These are phyloP conservation scores for Suillus tomentosus DNA, from an alignment of 768 basidiomycete species.

Conservation along the genomic window DNA sequence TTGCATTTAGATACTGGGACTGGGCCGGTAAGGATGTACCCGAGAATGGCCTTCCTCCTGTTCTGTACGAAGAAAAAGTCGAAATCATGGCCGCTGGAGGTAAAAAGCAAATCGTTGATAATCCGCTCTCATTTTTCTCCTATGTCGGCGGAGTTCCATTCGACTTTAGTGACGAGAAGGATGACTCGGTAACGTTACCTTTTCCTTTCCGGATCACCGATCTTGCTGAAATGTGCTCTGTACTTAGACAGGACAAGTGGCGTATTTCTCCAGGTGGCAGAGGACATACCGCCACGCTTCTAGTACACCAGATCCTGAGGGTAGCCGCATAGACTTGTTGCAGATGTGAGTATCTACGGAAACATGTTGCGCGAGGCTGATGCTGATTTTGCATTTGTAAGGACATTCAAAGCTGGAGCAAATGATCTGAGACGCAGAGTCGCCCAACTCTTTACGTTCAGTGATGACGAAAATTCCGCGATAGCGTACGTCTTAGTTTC, in stretches of 20 bases:
- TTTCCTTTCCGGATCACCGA: background rate
- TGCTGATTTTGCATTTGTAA: conserved; percentile 7
- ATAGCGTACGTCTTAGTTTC: conserved; percentile 14
- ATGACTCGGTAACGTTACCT: conserved; percentile 9
- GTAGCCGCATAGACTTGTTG: conserved; percentile 17
- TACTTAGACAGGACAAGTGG: conserved; percentile 17
- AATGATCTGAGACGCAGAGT: conserved; percentile 16
- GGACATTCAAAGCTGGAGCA: conserved; percentile 22
- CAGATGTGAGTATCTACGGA: conserved; percentile 17
- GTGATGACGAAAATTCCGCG: conserved; percentile 15
- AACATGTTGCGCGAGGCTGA: background rate
- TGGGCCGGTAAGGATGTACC: conserved; percentile 27
- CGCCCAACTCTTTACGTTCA: conserved; percentile 25
- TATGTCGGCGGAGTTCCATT: conserved; percentile 18
- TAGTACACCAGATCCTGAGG: conserved; percentile 13
- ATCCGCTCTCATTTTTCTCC: conserved; percentile 24
- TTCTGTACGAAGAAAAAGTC: conserved; percentile 22
- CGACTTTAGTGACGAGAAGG: conserved; percentile 21
- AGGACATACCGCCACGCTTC: conserved; percentile 23
- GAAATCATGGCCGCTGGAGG: conserved; percentile 12
- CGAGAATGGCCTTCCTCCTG: conserved; percentile 22
- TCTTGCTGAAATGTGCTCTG: background rate
- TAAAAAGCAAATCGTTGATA: conserved; percentile 17
- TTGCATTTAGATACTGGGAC: conserved; percentile 28
- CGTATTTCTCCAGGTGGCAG: conserved; percentile 25